Percentiles rank a stretch among this genome's conserved stretches.
Conservation (phyloP, 352 stramenopile species). For the Saprolegnia parasitica region DNA sequence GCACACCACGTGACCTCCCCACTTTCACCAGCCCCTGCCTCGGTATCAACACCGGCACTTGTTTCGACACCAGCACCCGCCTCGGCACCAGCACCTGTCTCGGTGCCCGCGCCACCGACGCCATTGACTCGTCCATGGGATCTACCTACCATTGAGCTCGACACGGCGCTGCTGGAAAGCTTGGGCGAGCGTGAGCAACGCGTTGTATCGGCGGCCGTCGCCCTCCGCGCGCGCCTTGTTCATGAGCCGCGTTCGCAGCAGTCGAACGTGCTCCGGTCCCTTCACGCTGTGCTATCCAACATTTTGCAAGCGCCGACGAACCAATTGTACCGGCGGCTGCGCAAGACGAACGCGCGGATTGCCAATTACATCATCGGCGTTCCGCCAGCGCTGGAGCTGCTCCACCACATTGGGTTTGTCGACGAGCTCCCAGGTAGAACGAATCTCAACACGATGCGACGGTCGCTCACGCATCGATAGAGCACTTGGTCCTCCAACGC, state of each 20-base stretch:
- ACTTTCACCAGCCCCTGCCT: conserved; percentile 7
- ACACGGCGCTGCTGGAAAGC: not conserved
- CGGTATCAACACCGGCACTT: conserved; percentile 17
- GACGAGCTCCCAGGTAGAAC: conserved; percentile 35
- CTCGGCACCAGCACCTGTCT: not conserved
- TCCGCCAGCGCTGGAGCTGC: conserved; percentile 60
- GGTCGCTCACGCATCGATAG: not conserved
- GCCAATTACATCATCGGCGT: conserved; percentile 41
- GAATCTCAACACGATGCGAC: not conserved
- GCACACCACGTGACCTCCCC: too few species aligned
- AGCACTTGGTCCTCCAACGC: conserved; percentile 44
- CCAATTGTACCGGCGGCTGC: conserved; percentile 59
- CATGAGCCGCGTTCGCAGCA: conserved; percentile 36
- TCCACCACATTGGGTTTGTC: conserved; percentile 60
- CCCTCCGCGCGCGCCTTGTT: conserved; percentile 38
- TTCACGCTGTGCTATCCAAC: conserved; percentile 73
- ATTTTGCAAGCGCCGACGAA: conserved; percentile 54
- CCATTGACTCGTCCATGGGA: not conserved
- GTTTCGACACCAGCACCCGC: conserved; percentile 26
- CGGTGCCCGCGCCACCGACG: not conserved
- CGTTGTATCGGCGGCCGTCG: conserved; percentile 41
- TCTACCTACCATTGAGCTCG: not conserved
- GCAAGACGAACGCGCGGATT: conserved; percentile 63
- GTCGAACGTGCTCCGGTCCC: conserved; percentile 31
- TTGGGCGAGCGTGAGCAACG: conserved; percentile 50